These are phyloP conservation scores for Mycena amicta DNA, from an alignment of 768 basidiomycete species.

Conservation along the genomic window DNA sequence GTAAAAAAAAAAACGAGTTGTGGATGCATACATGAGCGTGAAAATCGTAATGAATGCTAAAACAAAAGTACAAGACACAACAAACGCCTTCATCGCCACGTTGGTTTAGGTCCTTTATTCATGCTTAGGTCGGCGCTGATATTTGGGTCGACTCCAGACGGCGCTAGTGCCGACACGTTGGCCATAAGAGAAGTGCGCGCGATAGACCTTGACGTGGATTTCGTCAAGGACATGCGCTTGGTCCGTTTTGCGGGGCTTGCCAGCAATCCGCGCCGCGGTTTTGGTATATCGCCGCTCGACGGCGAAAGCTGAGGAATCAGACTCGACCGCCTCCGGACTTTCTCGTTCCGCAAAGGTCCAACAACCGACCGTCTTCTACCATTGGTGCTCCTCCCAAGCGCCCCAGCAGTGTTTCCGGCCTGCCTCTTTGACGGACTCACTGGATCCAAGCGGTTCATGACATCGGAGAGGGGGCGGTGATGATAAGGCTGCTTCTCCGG, in stretches of 20 bases:
- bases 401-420: constrained; percentile 32
- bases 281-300: constrained; percentile 41
- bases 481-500: constrained; percentile 37
- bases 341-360: constrained; percentile 76
- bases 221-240: constrained; percentile 59
- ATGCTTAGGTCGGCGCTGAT: constrained; percentile 53
- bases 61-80: constrained; percentile 17
- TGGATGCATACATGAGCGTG: constrained; percentile 19
- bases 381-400: constrained; percentile 33
- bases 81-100: constrained; percentile 53
- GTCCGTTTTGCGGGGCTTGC: constrained; percentile 62
- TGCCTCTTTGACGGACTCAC: constrained; percentile 40
- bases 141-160: constrained; percentile 53
- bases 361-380: constrained; percentile 71
- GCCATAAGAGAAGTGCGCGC: constrained; percentile 27
- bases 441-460: constrained; percentile 56
- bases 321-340: constrained; percentile 74
- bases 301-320: constrained; percentile 72
- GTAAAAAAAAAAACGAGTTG: constrained; percentile 15
- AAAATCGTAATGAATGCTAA: constrained; percentile 17
- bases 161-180: constrained; percentile 34
- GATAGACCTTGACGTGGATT: constrained; percentile 27
- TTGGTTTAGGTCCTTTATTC: constrained; percentile 47
- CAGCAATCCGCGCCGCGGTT: constrained; percentile 45
- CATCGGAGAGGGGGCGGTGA: constrained; percentile 62